These are phyloP conservation scores for Ashbya aceris DNA, from an alignment of 1,139 yeast genomes.

Conservation along the genomic window DNA sequence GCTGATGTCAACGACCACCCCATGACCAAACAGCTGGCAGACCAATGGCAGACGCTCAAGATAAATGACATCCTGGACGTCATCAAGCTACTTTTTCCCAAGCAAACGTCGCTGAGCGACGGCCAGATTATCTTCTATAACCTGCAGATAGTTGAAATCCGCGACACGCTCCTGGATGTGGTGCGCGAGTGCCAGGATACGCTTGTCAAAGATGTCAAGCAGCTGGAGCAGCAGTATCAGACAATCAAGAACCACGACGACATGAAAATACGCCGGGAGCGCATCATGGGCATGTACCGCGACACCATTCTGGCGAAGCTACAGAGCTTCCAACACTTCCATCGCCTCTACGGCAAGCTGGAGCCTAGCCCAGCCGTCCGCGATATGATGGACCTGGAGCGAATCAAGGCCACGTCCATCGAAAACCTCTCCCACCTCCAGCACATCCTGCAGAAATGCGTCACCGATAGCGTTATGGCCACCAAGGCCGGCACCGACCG, in stretches of 20 bases:
- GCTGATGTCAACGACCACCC: slow-evolving; percentile 26
- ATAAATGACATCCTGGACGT: slow-evolving; percentile 26
- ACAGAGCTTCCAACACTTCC: slow-evolving; percentile 12
- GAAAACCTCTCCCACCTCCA: slow-evolving; percentile 27
- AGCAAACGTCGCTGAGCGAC: slow-evolving; percentile 24
- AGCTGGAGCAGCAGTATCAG: slow-evolving; percentile 11
- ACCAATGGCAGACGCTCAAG: slow-evolving; percentile 12
- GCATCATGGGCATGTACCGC: slow-evolving; percentile 21
- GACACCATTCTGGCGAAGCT: slow-evolving; percentile 27
- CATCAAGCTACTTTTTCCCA: slow-evolving; percentile 23
- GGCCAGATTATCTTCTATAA: slow-evolving; percentile 28
- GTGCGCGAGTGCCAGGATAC: slow-evolving; percentile 13
- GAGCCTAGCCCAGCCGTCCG: slow-evolving; percentile 12
- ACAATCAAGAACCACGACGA: slow-evolving; percentile 3
- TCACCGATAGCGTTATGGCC: slow-evolving; percentile 25
- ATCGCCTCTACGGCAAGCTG: slow-evolving; percentile 15
- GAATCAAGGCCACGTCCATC: slow-evolving; percentile 22
- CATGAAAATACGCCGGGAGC: slow-evolving; percentile 11
- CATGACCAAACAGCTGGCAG: slow-evolving; percentile 10
- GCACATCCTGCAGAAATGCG: slow-evolving; percentile 23
- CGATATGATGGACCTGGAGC: slow-evolving; percentile 18
- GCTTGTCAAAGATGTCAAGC: slow-evolving; percentile 13
- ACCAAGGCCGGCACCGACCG: slow-evolving; percentile 16
- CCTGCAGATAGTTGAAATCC: slow-evolving; percentile 21
- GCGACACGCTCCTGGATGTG: slow-evolving; percentile 14